These are phyloP conservation scores for Passiflora organensis DNA, from an alignment of 345 rosid species.

Conservation along the genomic window DNA sequence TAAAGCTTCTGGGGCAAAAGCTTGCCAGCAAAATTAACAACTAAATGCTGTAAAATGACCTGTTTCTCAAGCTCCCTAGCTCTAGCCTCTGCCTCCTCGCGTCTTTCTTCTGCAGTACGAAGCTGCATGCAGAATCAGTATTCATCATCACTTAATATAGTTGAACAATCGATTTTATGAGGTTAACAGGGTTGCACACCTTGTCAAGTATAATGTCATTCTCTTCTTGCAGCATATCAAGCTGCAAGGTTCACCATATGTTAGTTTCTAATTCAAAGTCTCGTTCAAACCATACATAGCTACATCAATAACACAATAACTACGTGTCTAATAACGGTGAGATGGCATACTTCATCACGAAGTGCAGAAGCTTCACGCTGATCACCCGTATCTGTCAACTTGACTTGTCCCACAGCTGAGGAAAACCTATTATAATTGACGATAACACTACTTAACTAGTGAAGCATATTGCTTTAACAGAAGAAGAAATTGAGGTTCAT, in stretches of 20 bases:
- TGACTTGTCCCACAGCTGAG: constrained; percentile 50
- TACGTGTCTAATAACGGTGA: not conserved
- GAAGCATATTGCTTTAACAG: not conserved
- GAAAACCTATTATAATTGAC: constrained; percentile 48
- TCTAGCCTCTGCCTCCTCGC: constrained; percentile 85
- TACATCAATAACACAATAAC: too few relatives aligned
- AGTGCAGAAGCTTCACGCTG: constrained; percentile 93
- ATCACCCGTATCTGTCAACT: constrained; percentile 58
- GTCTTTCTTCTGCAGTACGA: constrained; percentile 72
- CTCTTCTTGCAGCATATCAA: constrained; percentile 75
- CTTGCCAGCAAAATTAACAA: not conserved
- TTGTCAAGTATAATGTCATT: constrained; percentile 43
- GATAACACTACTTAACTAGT: constrained; percentile 6
- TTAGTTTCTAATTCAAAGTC: constrained; percentile 3
- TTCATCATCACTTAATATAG: constrained; percentile 15
- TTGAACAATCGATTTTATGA: constrained; percentile 3
- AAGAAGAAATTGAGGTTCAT: too few relatives aligned
- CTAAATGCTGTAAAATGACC: constrained; percentile 31
- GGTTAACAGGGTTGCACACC: constrained; percentile 15
- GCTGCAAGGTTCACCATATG: constrained; percentile 36
- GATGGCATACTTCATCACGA: constrained; percentile 84
- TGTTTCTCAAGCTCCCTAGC: constrained; percentile 97
- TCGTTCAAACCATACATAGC: not conserved
- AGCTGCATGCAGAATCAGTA: constrained; percentile 47
- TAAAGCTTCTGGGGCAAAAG: not conserved